phyloP scores from a whole-genome alignment of 164 flowering plant genomes.

The Tetrastigma voinierianum region DNA sequence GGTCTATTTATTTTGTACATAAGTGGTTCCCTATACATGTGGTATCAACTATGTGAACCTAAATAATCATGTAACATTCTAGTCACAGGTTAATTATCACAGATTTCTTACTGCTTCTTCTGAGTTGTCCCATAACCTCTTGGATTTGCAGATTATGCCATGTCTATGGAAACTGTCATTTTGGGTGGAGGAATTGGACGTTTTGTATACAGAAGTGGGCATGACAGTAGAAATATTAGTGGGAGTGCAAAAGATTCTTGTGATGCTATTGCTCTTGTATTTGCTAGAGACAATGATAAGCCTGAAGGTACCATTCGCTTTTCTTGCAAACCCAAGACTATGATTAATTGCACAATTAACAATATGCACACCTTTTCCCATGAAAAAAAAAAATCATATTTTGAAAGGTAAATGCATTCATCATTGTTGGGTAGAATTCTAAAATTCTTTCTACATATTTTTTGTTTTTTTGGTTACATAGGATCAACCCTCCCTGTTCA shows the following conservation, averaged over 20 bases:
- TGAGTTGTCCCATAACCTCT: neutral
- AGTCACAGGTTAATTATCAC: neutral
- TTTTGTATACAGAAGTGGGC: conserved; percentile 36
- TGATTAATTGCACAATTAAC: neutral
- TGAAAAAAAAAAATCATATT: neutral
- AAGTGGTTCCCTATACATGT: too few species aligned
- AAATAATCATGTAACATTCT: too few species aligned
- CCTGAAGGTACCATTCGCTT: conserved; percentile 32
- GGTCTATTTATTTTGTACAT: too few species aligned
- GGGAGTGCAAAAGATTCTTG: neutral
- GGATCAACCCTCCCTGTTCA: too few species aligned
- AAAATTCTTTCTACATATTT: too few species aligned
- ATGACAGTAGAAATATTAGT: conserved; percentile 12
- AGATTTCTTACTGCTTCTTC: neutral
- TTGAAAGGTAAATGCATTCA: too few species aligned
- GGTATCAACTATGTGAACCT: too few species aligned
- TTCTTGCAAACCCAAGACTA: neutral
- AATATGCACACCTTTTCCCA: neutral
- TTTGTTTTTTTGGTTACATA: too few species aligned
- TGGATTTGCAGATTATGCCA: conserved; percentile 39
- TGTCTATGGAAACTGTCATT: conserved; percentile 41
- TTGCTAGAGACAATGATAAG: conserved; percentile 55
- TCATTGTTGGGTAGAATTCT: too few species aligned
- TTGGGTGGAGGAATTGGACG: conserved; percentile 52
- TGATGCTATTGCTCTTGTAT: conserved; percentile 59